phyloP scores from a whole-genome alignment of 225 moss, liverwort and hornwort genomes.

The Anthoceros angustus region DNA sequence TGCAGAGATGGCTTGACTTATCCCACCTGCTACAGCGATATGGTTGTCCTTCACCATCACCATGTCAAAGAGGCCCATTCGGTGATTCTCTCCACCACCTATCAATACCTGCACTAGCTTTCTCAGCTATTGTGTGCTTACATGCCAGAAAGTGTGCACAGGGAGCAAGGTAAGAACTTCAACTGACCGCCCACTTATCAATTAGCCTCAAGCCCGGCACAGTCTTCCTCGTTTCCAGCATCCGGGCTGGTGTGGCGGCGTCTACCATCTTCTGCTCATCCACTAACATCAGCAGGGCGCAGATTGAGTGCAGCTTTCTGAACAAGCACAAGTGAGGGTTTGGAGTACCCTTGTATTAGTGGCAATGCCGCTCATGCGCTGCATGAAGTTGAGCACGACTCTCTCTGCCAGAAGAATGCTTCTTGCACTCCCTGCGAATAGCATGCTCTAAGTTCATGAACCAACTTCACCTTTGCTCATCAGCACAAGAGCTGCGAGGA shows the following conservation, averaged over 20 bases:
- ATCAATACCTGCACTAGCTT: slow-evolving; percentile 55
- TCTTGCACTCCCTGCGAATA: slow-evolving; percentile 49
- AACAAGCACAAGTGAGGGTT: not conserved
- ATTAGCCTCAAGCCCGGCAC: slow-evolving; percentile 76
- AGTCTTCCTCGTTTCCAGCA: slow-evolving; percentile 89
- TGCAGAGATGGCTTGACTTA: slow-evolving; percentile 61
- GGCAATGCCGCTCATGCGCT: slow-evolving; percentile 97
- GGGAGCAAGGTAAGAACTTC: not conserved
- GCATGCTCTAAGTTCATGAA: not conserved
- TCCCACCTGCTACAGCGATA: slow-evolving; percentile 79
- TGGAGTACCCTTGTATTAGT: slow-evolving; percentile 59
- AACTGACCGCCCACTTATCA: slow-evolving; percentile 95
- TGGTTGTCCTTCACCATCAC: slow-evolving; percentile 95
- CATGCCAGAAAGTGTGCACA: not conserved
- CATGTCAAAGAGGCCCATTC: slow-evolving; percentile 98
- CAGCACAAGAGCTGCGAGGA: not conserved
- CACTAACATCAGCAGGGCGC: slow-evolving; percentile 4
- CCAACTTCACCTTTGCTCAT: not conserved
- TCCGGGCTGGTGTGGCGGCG: slow-evolving; percentile 82
- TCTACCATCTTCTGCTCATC: slow-evolving; percentile 56
- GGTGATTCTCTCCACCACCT: slow-evolving; percentile 92
- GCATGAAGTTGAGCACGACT: slow-evolving; percentile 95
- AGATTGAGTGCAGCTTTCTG: too few relatives aligned
- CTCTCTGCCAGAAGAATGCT: slow-evolving; percentile 84
- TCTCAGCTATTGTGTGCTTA: not conserved